Conservation (phyloP, 192 early-diverging fungal genomes). For the Umbelopsis sp. region DNA sequence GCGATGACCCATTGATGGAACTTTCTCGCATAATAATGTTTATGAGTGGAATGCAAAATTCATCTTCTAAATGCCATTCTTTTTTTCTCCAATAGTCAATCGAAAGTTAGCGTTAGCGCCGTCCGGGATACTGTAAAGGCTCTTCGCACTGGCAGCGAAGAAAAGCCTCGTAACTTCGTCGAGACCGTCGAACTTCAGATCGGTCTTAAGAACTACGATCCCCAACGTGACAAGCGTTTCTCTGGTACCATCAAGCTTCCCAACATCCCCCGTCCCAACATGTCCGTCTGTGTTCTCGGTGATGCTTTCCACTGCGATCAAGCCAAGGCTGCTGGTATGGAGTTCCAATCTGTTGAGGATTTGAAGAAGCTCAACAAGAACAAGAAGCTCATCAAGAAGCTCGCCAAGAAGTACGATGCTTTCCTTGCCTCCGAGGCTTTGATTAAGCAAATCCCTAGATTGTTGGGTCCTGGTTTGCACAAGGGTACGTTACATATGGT, state of each 20-base stretch:
- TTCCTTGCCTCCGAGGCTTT: constrained; percentile 96
- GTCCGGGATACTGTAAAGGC: too few species aligned
- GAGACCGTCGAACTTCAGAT: constrained; percentile 98
- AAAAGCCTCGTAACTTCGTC: constrained; percentile 77
- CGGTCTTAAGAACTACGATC: constrained; percentile 99
- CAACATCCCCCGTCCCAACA: constrained; percentile 92
- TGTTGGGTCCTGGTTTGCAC: constrained; percentile 97
- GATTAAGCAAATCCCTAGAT: constrained; percentile 99
- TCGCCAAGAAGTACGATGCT: constrained; percentile 98
- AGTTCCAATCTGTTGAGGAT: constrained; percentile 94
- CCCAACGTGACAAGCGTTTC: constrained; percentile 99
- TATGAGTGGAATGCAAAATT: too few species aligned
- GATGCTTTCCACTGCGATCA: constrained; percentile 96
- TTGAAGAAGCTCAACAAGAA: constrained; percentile 99
- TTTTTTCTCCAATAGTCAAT: too few species aligned
- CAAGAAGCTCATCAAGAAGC: constrained; percentile 99
- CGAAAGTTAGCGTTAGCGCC: too few species aligned
- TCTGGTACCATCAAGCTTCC: constrained; percentile 93
- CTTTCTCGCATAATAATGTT: too few species aligned
- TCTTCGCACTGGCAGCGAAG: too few species aligned
- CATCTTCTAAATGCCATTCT: too few species aligned
- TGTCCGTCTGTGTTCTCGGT: constrained; percentile 94
- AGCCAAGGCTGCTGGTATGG: constrained; percentile 89
- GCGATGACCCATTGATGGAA: too few species aligned
- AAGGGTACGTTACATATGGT: constrained; percentile 55